These are phyloP conservation scores for Selenicereus undatus DNA, from an alignment of 148 eudicot species.

Conservation along the genomic window DNA sequence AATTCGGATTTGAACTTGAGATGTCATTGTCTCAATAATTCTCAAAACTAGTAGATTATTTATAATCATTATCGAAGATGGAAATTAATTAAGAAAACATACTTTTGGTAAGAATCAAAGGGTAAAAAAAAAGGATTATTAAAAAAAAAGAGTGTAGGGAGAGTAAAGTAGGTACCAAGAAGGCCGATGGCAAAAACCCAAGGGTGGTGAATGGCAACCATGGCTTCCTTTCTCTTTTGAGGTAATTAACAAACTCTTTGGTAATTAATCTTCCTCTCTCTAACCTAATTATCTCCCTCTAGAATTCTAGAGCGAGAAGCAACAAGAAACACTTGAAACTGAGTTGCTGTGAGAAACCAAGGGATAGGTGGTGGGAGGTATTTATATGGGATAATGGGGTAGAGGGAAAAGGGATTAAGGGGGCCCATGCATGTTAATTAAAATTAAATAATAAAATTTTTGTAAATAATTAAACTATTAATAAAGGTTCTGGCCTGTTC, in stretches of 20 bases:
- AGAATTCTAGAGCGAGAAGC: not conserved
- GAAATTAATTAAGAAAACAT: too few species aligned
- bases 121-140: too few species aligned
- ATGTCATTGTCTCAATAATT: too few species aligned
- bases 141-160: not conserved
- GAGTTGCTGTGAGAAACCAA: not conserved
- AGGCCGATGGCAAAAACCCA: slow-evolving; percentile 70
- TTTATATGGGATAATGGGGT: slow-evolving; percentile 15
- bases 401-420: not conserved
- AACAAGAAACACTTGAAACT: not conserved
- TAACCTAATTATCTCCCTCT: not conserved
- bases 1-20: too few species aligned
- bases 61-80: too few species aligned
- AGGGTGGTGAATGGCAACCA: slow-evolving; percentile 34
- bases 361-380: not conserved
- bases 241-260: not conserved
- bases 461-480: not conserved
- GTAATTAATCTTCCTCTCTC: not conserved
- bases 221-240: not conserved
- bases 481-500: too few species aligned
- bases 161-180: slow-evolving; percentile 42
- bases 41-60: too few species aligned
- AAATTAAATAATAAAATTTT: too few species aligned
- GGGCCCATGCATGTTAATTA: not conserved
- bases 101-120: not conserved